Evolutionary conservation across 352 stramenopile genomes (phyloP), one percentile per base, ranked within the genome.

Genomic region (Phytophthora sojae): DNA sequence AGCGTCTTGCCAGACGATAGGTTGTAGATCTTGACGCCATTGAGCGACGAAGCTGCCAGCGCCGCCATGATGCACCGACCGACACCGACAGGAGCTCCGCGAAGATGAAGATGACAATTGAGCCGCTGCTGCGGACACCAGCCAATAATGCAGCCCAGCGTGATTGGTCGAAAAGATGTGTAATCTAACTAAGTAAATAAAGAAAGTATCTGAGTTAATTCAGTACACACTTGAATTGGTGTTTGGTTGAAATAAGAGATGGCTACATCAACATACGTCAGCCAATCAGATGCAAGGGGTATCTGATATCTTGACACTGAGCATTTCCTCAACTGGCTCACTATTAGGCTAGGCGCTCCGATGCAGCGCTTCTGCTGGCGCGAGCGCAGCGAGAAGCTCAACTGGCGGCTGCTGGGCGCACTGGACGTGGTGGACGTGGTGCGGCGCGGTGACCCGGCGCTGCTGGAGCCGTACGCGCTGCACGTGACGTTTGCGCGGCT

Each of bases 11-110:
- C 94, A 12, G 95, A 97, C 56, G 94, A 95, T 51, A 99, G 86
- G 73, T 97, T 98, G 86, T 99, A 99, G 71, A 99, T 98, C 78
- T 97, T 97, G 62, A 98, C 91, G 67, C 95, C 94, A 86, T 96
- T 96, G 51, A 96, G 85, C 71, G 89, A 94, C 60, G 89, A 91
- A 57, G 89, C 88, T 30, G 89, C 85, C 51, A 96, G 80, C 75
- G 86, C 80, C 51, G 89, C 81, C 88, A 95, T 95, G 8, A 25
- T 85, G 35, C 17, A 59, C 29, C 9, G 12, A 26, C 29, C 9
- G 45, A 23, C 17, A 26, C 45, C 14, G 23, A 39, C 39, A 29
- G 50, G 35, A 42, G 35, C 35, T 42, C 35, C 15, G 35, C 35
- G 11, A 42, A 17, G 35, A 12, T 42, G 35, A 42, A 42, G 35